Evolutionary conservation across 495 filamentous ascomycete species (phyloP).

Genomic region (Astrocystis sublimbata): DNA sequence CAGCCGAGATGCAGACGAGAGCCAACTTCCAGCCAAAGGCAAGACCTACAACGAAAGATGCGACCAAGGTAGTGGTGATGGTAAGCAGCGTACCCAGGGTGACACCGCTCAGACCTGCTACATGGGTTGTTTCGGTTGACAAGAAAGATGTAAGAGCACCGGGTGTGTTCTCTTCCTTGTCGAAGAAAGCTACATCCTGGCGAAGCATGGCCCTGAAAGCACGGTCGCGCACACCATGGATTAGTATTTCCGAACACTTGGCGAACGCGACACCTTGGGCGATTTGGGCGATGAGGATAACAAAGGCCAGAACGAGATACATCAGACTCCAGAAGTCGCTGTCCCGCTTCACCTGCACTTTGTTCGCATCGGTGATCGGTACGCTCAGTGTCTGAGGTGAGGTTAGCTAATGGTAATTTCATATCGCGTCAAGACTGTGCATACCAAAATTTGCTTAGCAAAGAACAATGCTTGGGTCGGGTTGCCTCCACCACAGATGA

Average conservation of each 20-base stretch:
- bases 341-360: constrained; percentile 55
- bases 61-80: constrained; percentile 70
- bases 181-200: constrained; percentile 90
- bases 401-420: constrained; percentile 21
- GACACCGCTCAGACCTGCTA: constrained; percentile 77
- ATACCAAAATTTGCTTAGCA: constrained; percentile 74
- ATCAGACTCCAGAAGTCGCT: constrained; percentile 89
- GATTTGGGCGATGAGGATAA: constrained; percentile 69
- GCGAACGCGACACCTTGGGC: constrained; percentile 75
- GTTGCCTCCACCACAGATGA: constrained; percentile 81
- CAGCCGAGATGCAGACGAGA: constrained; percentile 73
- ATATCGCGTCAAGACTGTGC: constrained; percentile 14
- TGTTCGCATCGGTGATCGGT: constrained; percentile 37
- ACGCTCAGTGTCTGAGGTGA: constrained; percentile 34
- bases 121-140: constrained; percentile 80
- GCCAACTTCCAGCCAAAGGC: constrained; percentile 89
- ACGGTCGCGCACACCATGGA: constrained; percentile 75
- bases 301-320: constrained; percentile 91
- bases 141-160: constrained; percentile 84
- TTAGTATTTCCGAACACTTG: constrained; percentile 77
- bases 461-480: constrained; percentile 90
- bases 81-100: constrained; percentile 83
- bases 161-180: constrained; percentile 78
- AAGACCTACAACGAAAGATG: constrained; percentile 64
- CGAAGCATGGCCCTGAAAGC: constrained; percentile 88